Evolutionary conservation across 441 rosid genomes (phyloP).

Genomic region (Daphne laureola): DNA sequence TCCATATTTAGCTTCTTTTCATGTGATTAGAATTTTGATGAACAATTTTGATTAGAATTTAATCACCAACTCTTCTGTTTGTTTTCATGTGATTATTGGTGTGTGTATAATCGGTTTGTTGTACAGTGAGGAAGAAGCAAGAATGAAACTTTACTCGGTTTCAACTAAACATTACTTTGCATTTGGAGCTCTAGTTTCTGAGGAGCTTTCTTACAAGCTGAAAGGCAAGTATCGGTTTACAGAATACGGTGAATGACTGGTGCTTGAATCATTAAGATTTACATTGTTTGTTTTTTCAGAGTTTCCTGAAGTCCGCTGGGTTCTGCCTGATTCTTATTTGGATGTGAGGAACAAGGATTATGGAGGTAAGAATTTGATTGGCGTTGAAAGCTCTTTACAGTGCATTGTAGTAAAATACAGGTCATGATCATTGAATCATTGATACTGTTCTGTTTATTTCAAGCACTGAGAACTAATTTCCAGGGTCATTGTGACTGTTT

Average conservation of each 20-base stretch:
- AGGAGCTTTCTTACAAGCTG: constrained; percentile 67
- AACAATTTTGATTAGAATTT: neutral
- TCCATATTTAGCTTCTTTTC: neutral
- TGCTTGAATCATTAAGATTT: neutral
- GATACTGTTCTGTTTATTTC: no score
- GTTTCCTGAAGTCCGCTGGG: constrained; percentile 73
- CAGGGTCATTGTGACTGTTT: no score
- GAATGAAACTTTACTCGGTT: constrained; percentile 85
- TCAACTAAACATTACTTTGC: constrained; percentile 79
- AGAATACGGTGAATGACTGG: neutral
- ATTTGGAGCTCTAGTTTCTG: constrained; percentile 83
- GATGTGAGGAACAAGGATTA: constrained; percentile 80
- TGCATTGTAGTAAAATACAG: no score
- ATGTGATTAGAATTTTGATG: no score
- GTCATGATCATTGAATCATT: no score
- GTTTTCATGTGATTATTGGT: neutral
- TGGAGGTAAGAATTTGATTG: constrained; percentile 41
- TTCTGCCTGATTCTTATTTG: constrained; percentile 83
- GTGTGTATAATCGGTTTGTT: no score
- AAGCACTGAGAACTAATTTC: no score
- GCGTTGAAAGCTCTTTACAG: no score
- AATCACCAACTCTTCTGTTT: neutral
- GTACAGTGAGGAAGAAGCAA: constrained; percentile 78
- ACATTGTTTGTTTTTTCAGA: constrained; percentile 26
- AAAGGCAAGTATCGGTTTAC: constrained; percentile 34